A percentile compares a stretch with the other conserved stretches of the same genome.
Evolutionary conservation across 192 early-diverging fungal genomes (phyloP).

Genomic region (Coemansia sp.): DNA sequence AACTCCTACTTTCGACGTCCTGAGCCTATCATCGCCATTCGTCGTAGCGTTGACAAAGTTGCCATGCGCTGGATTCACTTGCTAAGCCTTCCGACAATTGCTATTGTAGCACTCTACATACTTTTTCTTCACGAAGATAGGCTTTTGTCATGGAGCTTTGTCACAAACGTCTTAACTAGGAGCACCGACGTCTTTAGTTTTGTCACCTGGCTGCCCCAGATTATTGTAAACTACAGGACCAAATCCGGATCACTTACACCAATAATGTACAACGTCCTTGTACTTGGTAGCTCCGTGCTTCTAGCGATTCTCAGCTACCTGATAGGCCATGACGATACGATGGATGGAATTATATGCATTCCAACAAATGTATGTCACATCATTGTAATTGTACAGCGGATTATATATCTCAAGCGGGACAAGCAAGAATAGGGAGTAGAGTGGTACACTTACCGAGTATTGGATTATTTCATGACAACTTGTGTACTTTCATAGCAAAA

Average conservation of each 20-base stretch:
- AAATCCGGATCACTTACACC: slow-evolving; percentile 6
- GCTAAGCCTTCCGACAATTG: neutral
- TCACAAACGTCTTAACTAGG: neutral
- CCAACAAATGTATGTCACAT: neutral
- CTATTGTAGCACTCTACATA: neutral
- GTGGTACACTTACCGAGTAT: neutral
- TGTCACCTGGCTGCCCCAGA: slow-evolving; percentile 19
- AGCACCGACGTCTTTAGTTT: neutral
- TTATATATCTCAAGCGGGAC: neutral
- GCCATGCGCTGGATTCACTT: slow-evolving; percentile 16
- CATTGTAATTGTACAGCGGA: slow-evolving; percentile 10
- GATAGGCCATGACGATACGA: neutral
- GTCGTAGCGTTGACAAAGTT: slow-evolving; percentile 6
- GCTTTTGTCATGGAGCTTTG: slow-evolving; percentile 6
- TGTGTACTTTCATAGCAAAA: neutral
- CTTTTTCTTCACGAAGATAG: neutral
- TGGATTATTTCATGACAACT: neutral
- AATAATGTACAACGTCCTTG: neutral
- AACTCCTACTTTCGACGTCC: slow-evolving; percentile 4
- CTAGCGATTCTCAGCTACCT: neutral
- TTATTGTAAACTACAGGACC: slow-evolving; percentile 5
- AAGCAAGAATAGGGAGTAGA: neutral
- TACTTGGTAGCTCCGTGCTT: neutral
- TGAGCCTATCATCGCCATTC: neutral
- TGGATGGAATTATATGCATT: neutral